phyloP scores from a whole-genome alignment of 108 stramenopile species.

The Stephanodiscus minutulus region DNA sequence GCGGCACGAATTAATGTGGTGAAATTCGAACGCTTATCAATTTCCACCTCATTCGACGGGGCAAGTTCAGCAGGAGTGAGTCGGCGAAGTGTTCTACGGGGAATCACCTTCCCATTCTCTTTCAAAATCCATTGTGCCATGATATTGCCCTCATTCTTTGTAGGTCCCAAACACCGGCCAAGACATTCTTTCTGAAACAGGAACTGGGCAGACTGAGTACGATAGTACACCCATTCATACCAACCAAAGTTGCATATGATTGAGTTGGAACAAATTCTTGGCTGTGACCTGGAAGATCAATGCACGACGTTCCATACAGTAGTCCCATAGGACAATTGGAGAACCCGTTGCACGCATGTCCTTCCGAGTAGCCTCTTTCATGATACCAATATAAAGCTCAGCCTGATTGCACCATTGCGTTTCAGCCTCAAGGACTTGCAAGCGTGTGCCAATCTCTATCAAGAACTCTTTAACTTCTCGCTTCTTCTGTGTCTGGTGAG shows the following conservation, averaged over 20 bases:
- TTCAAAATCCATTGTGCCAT: slow-evolving; percentile 50
- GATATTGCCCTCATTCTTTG: slow-evolving; percentile 40
- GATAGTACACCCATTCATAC: slow-evolving; percentile 40
- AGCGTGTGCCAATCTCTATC: slow-evolving; percentile 21
- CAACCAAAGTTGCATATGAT: slow-evolving; percentile 25
- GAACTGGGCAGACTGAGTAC: not conserved
- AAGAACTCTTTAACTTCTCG: slow-evolving; percentile 6
- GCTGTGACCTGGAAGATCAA: too few relatives aligned
- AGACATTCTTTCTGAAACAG: slow-evolving; percentile 5
- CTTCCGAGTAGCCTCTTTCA: too few relatives aligned
- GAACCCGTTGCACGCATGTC: slow-evolving; percentile 14
- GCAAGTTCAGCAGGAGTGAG: slow-evolving; percentile 24
- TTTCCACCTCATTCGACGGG: slow-evolving; percentile 15
- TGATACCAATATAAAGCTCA: slow-evolving; percentile 34
- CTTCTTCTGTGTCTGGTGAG: slow-evolving; percentile 15
- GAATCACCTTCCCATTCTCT: slow-evolving; percentile 33
- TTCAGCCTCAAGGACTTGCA: slow-evolving; percentile 16
- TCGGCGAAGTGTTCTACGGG: slow-evolving; percentile 12
- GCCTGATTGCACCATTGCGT: slow-evolving; percentile 36
- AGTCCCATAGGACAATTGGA: slow-evolving; percentile 38
- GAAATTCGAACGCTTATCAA: slow-evolving; percentile 1
- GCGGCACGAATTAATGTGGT: not conserved
- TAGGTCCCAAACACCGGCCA: slow-evolving; percentile 42
- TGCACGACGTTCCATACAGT: slow-evolving; percentile 39
- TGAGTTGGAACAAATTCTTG: too few relatives aligned